Evolutionary conservation across 352 stramenopile species (phyloP).

Genomic region (Phytophthora kernoviae): DNA sequence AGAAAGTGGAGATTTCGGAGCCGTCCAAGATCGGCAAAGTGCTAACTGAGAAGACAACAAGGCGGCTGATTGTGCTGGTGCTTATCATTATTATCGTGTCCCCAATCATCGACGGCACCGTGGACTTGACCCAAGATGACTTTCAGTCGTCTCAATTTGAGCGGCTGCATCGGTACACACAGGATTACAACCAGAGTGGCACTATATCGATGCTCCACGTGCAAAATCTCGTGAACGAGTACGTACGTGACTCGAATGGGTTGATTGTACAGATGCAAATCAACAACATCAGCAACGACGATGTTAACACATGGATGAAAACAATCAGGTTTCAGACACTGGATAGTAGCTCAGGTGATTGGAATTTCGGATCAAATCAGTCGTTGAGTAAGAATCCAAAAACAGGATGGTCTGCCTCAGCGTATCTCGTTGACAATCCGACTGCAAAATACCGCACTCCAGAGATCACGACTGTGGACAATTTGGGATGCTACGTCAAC

Average conservation of each 20-base stretch:
- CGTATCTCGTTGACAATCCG: constrained; percentile 52
- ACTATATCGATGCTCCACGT: constrained; percentile 54
- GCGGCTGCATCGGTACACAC: constrained; percentile 78
- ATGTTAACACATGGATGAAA: constrained; percentile 59
- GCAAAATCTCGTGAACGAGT: constrained; percentile 65
- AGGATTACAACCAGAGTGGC: constrained; percentile 80
- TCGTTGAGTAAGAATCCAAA: constrained; percentile 62
- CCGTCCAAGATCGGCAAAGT: constrained; percentile 95
- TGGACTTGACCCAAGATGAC: constrained; percentile 74
- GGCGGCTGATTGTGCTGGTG: constrained; percentile 91
- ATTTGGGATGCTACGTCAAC: constrained; percentile 70
- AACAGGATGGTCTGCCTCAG: constrained; percentile 63
- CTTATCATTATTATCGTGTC: constrained; percentile 88
- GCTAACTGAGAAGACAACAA: constrained; percentile 94
- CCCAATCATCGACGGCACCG: constrained; percentile 77
- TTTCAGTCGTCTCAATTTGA: constrained; percentile 82
- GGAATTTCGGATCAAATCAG: constrained; percentile 44
- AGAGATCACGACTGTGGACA: constrained; percentile 67
- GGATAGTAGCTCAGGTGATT: constrained; percentile 52
- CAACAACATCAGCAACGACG: constrained; percentile 44
- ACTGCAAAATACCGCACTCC: constrained; percentile 49
- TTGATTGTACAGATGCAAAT: constrained; percentile 72
- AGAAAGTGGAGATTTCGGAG: constrained; percentile 78
- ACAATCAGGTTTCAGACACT: constrained; percentile 62
- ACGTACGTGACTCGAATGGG: constrained; percentile 75